A percentile compares a stretch with the other conserved stretches of the same genome.
Evolutionary conservation across 192 early-diverging fungal genomes (phyloP).

Genomic region (Coemansia sp.): DNA sequence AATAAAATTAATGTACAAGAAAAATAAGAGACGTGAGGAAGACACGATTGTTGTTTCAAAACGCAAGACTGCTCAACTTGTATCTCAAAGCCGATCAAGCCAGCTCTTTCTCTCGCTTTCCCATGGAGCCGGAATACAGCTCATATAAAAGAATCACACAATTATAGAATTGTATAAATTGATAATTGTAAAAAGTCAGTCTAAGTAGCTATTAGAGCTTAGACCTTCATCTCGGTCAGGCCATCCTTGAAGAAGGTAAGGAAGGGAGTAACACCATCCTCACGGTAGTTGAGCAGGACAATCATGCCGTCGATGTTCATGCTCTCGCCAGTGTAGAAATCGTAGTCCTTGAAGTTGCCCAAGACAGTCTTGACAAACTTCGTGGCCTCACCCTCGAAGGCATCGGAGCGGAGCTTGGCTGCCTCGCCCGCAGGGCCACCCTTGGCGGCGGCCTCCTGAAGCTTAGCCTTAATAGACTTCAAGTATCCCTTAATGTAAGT

Average conservation of each 20-base stretch:
- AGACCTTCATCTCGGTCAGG: constrained; percentile 77
- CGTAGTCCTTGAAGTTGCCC: constrained; percentile 82
- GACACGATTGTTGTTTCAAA: neutral
- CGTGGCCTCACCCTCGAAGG: constrained; percentile 68
- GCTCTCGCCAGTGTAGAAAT: constrained; percentile 87
- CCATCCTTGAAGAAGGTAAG: constrained; percentile 92
- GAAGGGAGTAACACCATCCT: constrained; percentile 92
- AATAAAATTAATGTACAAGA: neutral
- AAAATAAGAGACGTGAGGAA: neutral
- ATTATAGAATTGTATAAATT: constrained; percentile 8
- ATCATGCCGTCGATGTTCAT: constrained; percentile 91
- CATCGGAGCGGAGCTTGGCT: constrained; percentile 60
- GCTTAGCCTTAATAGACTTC: constrained; percentile 75
- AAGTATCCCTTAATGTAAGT: constrained; percentile 94
- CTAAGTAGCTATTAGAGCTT: constrained; percentile 3
- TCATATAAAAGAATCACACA: constrained; percentile 3
- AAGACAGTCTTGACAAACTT: constrained; percentile 80
- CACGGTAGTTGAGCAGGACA: constrained; percentile 92
- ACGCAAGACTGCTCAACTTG: neutral
- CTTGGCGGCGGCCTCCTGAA: constrained; percentile 37
- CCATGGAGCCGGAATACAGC: neutral
- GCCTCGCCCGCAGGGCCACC: constrained; percentile 22
- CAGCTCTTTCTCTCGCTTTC: neutral
- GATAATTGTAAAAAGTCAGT: neutral
- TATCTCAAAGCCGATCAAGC: neutral